Evolutionary conservation across 2,329 filamentous ascomycete species (phyloP).

Genomic region (Sphaerulina vaccinii): DNA sequence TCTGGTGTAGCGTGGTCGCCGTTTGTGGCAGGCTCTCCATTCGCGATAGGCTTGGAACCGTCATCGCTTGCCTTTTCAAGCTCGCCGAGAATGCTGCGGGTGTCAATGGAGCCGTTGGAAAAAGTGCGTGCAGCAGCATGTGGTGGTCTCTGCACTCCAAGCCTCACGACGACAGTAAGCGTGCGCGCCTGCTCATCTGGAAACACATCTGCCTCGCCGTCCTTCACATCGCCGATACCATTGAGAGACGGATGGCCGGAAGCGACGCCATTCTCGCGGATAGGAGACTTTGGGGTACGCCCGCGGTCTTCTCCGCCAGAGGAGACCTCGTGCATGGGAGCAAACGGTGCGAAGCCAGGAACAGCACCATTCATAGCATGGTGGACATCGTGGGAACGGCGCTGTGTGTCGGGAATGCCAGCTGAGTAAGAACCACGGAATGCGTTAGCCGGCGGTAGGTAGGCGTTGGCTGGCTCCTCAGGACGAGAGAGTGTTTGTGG

Average conservation of each 20-base stretch:
- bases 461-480: slow-evolving; percentile 40
- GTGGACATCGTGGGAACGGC: slow-evolving; percentile 31
- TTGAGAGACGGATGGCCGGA: slow-evolving; percentile 21
- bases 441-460: slow-evolving; percentile 29
- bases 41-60: slow-evolving; percentile 39
- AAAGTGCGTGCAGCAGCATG: slow-evolving; percentile 49
- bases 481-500: slow-evolving; percentile 49
- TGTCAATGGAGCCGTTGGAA: slow-evolving; percentile 58
- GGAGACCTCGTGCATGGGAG: slow-evolving; percentile 20
- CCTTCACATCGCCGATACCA: slow-evolving; percentile 21
- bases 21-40: slow-evolving; percentile 37
- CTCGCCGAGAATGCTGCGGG: slow-evolving; percentile 51
- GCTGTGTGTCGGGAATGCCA: slow-evolving; percentile 19
- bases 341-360: slow-evolving; percentile 26
- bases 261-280: slow-evolving; percentile 29
- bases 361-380: slow-evolving; percentile 31
- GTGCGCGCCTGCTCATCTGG: slow-evolving; percentile 53
- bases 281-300: slow-evolving; percentile 33
- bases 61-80: slow-evolving; percentile 37
- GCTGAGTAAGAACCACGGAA: slow-evolving; percentile 30
- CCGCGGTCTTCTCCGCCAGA: slow-evolving; percentile 34
- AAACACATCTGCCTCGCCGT: slow-evolving; percentile 47
- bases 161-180: slow-evolving; percentile 53
- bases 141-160: slow-evolving; percentile 37
- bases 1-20: slow-evolving; percentile 21